Percentiles rank a stretch among this genome's conserved stretches.
These are phyloP conservation scores for Cryptococcus sp. DNA, from an alignment of 1,284 basidiomycete genomes.

Conservation along the genomic window DNA sequence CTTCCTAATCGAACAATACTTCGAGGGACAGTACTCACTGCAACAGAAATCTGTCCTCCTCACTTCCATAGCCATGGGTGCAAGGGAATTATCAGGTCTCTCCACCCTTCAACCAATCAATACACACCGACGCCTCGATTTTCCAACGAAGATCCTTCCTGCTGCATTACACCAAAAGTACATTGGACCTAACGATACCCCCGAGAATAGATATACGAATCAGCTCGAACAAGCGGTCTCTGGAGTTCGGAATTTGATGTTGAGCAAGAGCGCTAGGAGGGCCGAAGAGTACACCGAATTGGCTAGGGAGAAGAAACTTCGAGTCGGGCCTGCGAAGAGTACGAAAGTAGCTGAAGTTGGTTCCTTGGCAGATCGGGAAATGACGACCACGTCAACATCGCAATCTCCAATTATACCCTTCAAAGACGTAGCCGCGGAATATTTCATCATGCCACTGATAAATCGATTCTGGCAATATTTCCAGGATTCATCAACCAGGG, in stretches of 20 bases:
- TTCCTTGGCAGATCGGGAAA: conserved; percentile 32
- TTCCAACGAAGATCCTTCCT: conserved; percentile 77
- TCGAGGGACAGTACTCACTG: conserved; percentile 82
- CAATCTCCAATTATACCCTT: conserved; percentile 50
- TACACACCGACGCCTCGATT: conserved; percentile 47
- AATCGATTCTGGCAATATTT: conserved; percentile 88
- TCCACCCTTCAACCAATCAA: conserved; percentile 51
- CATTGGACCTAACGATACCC: conserved; percentile 44
- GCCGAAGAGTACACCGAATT: conserved; percentile 56
- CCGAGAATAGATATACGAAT: conserved; percentile 4
- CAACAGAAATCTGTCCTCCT: conserved; percentile 79
- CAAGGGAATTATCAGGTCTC: conserved; percentile 74
- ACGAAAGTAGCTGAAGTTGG: conserved; percentile 28
- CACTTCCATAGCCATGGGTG: conserved; percentile 77
- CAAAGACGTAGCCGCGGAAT: conserved; percentile 74
- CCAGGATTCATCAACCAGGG: conserved; percentile 69
- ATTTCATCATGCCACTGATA: conserved; percentile 80
- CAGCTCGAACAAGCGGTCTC: conserved; percentile 36
- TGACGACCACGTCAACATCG: conserved; percentile 3
- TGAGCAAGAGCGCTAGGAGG: conserved; percentile 35
- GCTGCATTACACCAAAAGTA: conserved; percentile 64
- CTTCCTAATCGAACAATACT: conserved; percentile 84
- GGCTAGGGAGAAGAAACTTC: conserved; percentile 69
- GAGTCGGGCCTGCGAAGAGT: conserved; percentile 52
- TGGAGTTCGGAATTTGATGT: conserved; percentile 30